Conservation (phyloP, 768 basidiomycete genomes). For the Suillus subalutaceus region DNA sequence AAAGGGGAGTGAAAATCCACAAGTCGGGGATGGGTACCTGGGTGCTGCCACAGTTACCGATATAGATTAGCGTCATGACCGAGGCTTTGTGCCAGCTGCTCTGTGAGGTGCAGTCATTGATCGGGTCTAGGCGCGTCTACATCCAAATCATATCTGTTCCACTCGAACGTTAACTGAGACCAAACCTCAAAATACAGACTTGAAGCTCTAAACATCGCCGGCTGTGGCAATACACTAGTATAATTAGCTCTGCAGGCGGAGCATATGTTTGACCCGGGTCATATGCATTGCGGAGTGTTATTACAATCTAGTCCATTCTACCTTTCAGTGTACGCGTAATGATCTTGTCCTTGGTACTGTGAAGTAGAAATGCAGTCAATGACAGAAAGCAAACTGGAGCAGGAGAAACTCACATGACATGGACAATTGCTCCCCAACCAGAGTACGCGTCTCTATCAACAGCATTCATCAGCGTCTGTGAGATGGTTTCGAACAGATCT, state of each 20-base stretch:
- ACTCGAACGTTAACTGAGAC: neutral
- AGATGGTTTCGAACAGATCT: slow-evolving; percentile 98
- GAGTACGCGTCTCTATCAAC: slow-evolving; percentile 96
- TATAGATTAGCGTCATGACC: neutral
- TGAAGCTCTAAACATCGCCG: neutral
- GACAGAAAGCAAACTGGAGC: slow-evolving; percentile 9
- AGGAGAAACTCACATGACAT: slow-evolving; percentile 77
- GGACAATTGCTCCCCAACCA: slow-evolving; percentile 95
- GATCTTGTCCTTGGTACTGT: slow-evolving; percentile 71
- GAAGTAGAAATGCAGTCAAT: slow-evolving; percentile 13
- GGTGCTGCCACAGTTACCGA: too few relatives aligned
- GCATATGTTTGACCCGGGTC: neutral
- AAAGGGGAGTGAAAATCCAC: too few relatives aligned
- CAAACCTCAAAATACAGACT: neutral
- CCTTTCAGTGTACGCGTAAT: slow-evolving; percentile 87
- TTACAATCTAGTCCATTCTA: slow-evolving; percentile 77
- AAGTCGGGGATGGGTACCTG: too few relatives aligned
- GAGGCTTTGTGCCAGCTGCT: neutral
- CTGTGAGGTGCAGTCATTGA: neutral
- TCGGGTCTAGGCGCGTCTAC: neutral
- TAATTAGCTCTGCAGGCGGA: neutral
- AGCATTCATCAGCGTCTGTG: slow-evolving; percentile 92
- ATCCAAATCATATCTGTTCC: neutral
- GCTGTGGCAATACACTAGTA: neutral
- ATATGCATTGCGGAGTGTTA: neutral